Evolutionary conservation across 2,329 filamentous ascomycete species (phyloP), one percentile per base, ranked within the genome.

Genomic region (Penicillium polonicum): DNA sequence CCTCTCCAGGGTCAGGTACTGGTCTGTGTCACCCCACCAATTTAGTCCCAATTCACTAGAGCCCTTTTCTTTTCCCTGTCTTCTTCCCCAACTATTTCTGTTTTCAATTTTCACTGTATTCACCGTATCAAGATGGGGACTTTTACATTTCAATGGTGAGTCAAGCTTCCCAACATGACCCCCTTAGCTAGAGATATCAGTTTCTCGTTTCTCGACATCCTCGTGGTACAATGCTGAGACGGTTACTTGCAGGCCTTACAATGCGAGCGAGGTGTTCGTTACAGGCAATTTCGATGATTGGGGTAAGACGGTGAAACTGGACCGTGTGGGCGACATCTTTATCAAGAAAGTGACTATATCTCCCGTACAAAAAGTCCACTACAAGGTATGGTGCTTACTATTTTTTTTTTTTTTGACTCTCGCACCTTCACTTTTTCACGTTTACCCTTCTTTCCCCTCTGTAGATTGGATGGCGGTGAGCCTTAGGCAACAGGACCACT

Each of bases 261-360:
- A 86, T 68, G 92, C 90, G 73, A 83, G 87, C 66, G 89, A 95
- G 73, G 93, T 97, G 75, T 93, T 89, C 77, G 94, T 97, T 68
- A 97, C 93, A 41, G 94, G 94, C 73, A 93, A 90, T 62, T 97
- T 97, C 74, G 93, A 97, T 78, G 84, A 91, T 79, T 99, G 94
- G 94, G 83, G 84, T 66, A 93, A 94, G 82, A 91, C 86, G 56
- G 85, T 93, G 74, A 85, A 89, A 80, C 84, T 99, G 57, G 87
- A 92, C 48, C 91, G 91, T 79, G 82, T 86, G 41, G 89, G 84
- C 72, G 81, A 86, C 48, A 74, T 75, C 63, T 96, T 95, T 76
- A 82, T 89, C 77, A 96, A 96, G 82, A 85, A 85, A 35, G 91
- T 99, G 59, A 80, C 85, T 52, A 82, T 97, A 35, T 81, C 88